Base-by-base conservation (phyloP, 164 flowering plant species). In the Tinospora cordifolia region DNA sequence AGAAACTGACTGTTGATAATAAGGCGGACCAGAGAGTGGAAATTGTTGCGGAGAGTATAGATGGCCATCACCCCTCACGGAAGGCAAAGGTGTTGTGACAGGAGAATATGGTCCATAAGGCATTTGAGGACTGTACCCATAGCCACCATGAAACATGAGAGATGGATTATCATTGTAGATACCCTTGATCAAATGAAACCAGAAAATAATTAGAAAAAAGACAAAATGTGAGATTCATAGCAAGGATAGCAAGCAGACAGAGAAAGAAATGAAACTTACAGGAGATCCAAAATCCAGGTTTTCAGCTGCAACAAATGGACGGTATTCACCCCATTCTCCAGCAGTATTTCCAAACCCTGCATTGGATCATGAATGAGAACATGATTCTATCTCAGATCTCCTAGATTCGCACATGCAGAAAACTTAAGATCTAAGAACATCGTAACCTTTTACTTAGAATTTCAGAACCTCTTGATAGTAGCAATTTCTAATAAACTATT, bases 41-140 rank as follows among this genome's bases (percentile, higher is more conserved):
- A 79, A 74, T 67, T 87, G 88, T 62, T 83, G 90, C 21, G 85
- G 74, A 34, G 88, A 73, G 69, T 78, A 84, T 36, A 84, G 44
- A 65, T 79, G 89, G 22, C 84, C 85, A 71, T 87, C 89, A 62
- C 78, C 77, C 63, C 88, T 82, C 17, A 83, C 82, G 58, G 90
- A 79, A 59, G 91, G 90, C 69, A 91, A 65, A 66, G 98, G 92
- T 34, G 93, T 84, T 62, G 94, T 85, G 47, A 84, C 87, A 2
- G 99, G 97, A 25, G 99, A 92, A 79, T 86, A 94, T 71, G 91
- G 97, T 69, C 97, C 98, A 78, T 85, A 92, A 38, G 92, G 92
- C 88, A 89, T 85, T 68, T 89, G 96, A 40, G 91, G 85, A 78
- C 77, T 89, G 79, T 83, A 92, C 44, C 94, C 97, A 83, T 86